Evolutionary conservation across 1,139 yeast species (phyloP), one percentile per base, ranked within the genome.

Genomic region (Groenewaldozyma auringiensis): DNA sequence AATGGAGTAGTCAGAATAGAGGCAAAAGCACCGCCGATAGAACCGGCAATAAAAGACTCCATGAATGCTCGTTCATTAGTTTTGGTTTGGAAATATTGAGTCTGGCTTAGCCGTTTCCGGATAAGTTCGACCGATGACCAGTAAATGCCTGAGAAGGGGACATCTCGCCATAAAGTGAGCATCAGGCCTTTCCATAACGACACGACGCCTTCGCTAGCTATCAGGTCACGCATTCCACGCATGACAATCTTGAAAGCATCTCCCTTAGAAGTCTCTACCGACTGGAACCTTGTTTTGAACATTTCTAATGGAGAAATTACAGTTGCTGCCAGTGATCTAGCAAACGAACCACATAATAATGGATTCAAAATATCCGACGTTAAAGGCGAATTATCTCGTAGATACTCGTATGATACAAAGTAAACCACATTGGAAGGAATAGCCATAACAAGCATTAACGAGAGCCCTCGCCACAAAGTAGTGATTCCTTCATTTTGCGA

Each of bases 131-230:
- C 70, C 63, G 86, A 76, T 3, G 88, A 78, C 99, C 99, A 92
- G 64, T 92, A 92, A 2, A 92, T 80, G 1, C 95, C 96, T 47
- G 94, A 83, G 62, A 92, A 92, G 2, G 99, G 99, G 0, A 89
- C 97, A 62, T 92, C 99, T 64, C 99, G 73, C 96, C 96, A 89
- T 21, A 92, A 70, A 0, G 98, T 92, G 42, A 92, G 73, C 39
- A 83, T 79, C 32, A 94, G 68, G 0, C 99, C 99, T 47, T 82
- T 81, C 72, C 88, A 92, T 14, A 92, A 64, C 0, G 89, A 74
- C 1, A 68, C 61, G 1, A 76, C 50, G 0, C 97, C 96, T n/a
- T 75, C 72, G 1, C 63, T 56, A 37, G 66, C 64, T 2, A 87
- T 70, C 59, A 82, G 79, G 2, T 64, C 63, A 43, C 64, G 62